Base-by-base conservation (phyloP, 1,139 yeast species). In the Saccharomyces pastorianus region DNA sequence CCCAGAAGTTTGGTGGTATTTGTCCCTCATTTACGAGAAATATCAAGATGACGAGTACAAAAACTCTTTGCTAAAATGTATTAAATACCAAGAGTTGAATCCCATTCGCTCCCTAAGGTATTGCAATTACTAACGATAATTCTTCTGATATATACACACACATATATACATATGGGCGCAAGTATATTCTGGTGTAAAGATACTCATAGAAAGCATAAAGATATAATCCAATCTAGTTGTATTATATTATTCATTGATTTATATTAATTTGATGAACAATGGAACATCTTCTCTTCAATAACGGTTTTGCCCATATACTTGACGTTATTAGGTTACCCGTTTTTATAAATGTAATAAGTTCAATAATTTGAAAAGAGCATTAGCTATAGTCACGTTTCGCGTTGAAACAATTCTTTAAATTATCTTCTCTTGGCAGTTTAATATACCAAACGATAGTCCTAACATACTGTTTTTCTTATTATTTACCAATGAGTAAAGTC, bases 1-100 rank as follows among this genome's bases (percentile, higher is more conserved):
- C 32, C 74, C 88, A 1, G 96, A 88, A 66, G 77, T 85, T 13
- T 87, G 95, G 89, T 84, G 82, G 78, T 77, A 80, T 56, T 74
- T 88, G 58, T 81, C 90, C 3, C 73, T 78, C 61, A 76, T 86
- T 41, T 85, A 85, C 65, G 93, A 85, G 61, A 72, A 68, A 28
- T 75, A 81, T 49, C 85, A 81, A 48, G 89, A 86, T 63, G 74
- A 73, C 55, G 71, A 75, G 2, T 73, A 79, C 54, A 76, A 83
- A 55, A 78, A 79, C 28, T 76, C 86, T 29, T 73, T 87, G 58
- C 82, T 91, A 84, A 79, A 74, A 63, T 79, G 88, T 65, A 79
- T 88, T 23, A 83, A 81, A 59, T 74, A 85, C 59, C 93, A 86
- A 63, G 88, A 84, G 61, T 65, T 69, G 27, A 74, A 87, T 52